These are phyloP conservation scores for Obba rivulosa DNA, from an alignment of 768 basidiomycete species.

Conservation along the genomic window DNA sequence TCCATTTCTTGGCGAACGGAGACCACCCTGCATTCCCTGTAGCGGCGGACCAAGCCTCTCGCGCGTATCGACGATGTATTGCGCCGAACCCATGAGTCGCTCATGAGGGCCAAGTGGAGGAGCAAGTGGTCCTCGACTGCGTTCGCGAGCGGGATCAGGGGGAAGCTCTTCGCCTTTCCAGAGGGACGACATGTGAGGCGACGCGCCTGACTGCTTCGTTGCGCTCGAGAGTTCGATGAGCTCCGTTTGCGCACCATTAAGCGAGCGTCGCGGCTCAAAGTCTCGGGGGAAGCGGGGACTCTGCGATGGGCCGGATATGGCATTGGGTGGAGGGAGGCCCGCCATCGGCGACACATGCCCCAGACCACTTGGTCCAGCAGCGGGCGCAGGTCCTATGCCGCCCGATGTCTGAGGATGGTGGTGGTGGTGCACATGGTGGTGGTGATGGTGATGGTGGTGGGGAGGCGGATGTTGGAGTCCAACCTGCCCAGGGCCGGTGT, in stretches of 20 bases:
- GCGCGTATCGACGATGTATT: too few relatives aligned
- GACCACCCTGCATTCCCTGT: conserved; percentile 11
- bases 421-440: conserved; percentile 29
- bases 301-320: background rate
- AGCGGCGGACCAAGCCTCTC: conserved; percentile 13
- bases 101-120: conserved; percentile 23
- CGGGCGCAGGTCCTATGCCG: conserved; percentile 7
- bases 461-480: conserved; percentile 14
- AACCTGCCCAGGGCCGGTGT: conserved; percentile 15
- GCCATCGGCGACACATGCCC: conserved; percentile 8
- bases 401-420: conserved; percentile 20
- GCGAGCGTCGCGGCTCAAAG: conserved; percentile 17
- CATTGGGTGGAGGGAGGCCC: conserved; percentile 4
- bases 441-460: conserved; percentile 27
- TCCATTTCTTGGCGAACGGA: conserved; percentile 12
- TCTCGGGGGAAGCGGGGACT: conserved; percentile 17
- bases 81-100: conserved; percentile 22
- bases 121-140: conserved; percentile 15
- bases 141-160: conserved; percentile 19
- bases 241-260: conserved; percentile 21
- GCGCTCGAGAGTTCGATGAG: conserved; percentile 17
- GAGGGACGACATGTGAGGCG: conserved; percentile 12
- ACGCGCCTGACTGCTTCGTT: conserved; percentile 5
- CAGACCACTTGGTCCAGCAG: background rate
- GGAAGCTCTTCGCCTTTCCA: conserved; percentile 18